phyloP scores from a whole-genome alignment of 2,329 filamentous ascomycete genomes.

The Beauveria sp. region DNA sequence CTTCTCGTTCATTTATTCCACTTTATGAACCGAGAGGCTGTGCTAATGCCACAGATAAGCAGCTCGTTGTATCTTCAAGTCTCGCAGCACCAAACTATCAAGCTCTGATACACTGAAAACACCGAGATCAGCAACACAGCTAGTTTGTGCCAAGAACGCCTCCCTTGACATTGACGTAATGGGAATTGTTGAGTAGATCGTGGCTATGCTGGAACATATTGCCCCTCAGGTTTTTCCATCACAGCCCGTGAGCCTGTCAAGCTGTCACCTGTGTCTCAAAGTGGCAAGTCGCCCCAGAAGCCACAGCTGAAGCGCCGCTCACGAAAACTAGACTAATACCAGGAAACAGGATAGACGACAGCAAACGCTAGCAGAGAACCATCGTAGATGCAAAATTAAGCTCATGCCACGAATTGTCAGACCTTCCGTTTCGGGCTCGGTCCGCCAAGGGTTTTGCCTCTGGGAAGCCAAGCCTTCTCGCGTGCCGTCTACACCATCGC shows the following conservation, averaged over 20 bases:
- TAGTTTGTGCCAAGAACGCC: not conserved
- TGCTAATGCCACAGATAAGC: not conserved
- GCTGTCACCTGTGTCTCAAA: not conserved
- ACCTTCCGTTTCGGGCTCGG: constrained; percentile 8
- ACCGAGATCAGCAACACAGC: not conserved
- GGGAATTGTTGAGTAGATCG: not conserved
- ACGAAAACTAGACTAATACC: not conserved
- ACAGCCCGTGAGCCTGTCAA: too few species aligned
- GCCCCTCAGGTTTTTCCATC: not conserved
- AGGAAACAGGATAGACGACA: not conserved
- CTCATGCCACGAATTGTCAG: not conserved
- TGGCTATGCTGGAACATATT: constrained; percentile 1
- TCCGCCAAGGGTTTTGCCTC: constrained; percentile 6
- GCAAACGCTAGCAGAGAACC: not conserved
- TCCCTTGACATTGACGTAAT: not conserved
- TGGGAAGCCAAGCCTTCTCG: constrained; percentile 1
- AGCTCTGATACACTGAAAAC: not conserved
- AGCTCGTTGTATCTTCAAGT: not conserved
- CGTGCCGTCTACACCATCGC: not conserved
- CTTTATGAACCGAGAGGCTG: not conserved
- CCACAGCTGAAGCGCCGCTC: not conserved
- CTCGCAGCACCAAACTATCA: not conserved
- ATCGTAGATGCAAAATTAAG: constrained; percentile 8
- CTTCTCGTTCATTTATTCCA: not conserved
- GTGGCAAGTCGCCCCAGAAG: not conserved